phyloP scores from a whole-genome alignment of 345 rosid species.

The Dipteronia sinensis region DNA sequence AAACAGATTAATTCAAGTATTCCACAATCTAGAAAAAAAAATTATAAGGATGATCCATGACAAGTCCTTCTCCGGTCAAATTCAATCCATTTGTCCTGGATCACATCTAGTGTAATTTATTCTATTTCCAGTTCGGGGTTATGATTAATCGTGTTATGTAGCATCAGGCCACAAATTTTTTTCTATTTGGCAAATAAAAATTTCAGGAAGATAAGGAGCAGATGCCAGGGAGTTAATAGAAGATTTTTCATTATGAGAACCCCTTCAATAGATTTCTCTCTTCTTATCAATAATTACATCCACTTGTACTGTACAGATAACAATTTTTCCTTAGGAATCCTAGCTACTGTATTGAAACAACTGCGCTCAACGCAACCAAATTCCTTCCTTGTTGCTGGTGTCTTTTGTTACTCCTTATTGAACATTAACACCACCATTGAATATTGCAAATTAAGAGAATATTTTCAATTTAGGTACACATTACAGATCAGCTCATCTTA shows the following conservation, averaged over 20 bases:
- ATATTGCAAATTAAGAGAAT: not conserved
- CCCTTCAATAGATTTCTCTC: not conserved
- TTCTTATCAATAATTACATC: not conserved
- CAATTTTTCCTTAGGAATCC: not conserved
- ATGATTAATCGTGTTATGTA: not conserved
- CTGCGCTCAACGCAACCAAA: not conserved
- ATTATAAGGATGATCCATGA: not conserved
- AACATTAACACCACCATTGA: not conserved
- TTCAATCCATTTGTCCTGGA: not conserved
- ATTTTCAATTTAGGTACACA: not conserved
- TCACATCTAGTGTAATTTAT: not conserved
- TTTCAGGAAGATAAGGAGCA: slow-evolving; percentile 12
- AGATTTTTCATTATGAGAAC: not conserved
- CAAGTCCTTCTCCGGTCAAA: not conserved
- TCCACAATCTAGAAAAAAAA: not conserved
- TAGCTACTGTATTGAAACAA: not conserved
- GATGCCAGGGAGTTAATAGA: not conserved
- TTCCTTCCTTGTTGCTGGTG: not conserved
- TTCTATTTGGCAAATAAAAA: not conserved
- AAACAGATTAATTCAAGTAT: not conserved
- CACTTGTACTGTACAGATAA: not conserved
- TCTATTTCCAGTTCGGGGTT: not conserved
- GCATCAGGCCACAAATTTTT: not conserved
- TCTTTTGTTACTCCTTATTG: not conserved
- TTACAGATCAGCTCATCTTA: not conserved